Base-by-base conservation (phyloP, 2,329 filamentous ascomycete genomes). In the Fusarium zealandicum region DNA sequence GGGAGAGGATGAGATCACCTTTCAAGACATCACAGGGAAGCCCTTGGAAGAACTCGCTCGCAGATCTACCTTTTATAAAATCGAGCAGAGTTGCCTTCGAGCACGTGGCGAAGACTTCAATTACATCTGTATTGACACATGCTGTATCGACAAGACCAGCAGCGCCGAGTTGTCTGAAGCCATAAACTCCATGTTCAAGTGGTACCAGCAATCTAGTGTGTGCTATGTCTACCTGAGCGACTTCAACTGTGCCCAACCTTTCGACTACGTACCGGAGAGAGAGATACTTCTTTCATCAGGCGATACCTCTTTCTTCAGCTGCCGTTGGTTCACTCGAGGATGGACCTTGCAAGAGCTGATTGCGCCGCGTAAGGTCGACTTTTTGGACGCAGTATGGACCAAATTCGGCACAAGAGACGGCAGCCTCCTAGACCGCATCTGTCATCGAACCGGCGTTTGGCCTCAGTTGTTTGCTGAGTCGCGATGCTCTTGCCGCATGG, bases 311-410 rank as follows among this genome's bases (percentile, higher is more conserved):
- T 66, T 67, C 28, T 64, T 50, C 32, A 25, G 40, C 1, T 61
- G 64, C 6, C 54, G 56, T 9, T 68, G 64, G 66, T 68, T 68
- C 33, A 54, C 46, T 9, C 41, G 65, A 36, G 63, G 66, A 22
- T 68, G 66, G 65, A 66, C 66, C 2, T 39, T 72, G 2, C 66
- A 71, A n/a, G 70, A 72, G 48, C 54, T 73, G 17, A 61, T 72
- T 18, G 70, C 70, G 0, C 70, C 70, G 1, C 51, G 50, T 4
- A 42, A 33, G 10, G 62, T 72, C 12, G 59, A 62, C 16, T 72
- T 72, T 25, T 72, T 69, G 38, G 65, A 71, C 7, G 28, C 40
- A 1, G 27, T 58, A 9, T 73, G 69, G 70, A 43, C 53, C 2
- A 53, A 54, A 3, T 57, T 72, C 13, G 71, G 71, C 1, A 64